phyloP scores from a whole-genome alignment of 768 basidiomycete genomes.

The Pleurotus salmoneostramineus region DNA sequence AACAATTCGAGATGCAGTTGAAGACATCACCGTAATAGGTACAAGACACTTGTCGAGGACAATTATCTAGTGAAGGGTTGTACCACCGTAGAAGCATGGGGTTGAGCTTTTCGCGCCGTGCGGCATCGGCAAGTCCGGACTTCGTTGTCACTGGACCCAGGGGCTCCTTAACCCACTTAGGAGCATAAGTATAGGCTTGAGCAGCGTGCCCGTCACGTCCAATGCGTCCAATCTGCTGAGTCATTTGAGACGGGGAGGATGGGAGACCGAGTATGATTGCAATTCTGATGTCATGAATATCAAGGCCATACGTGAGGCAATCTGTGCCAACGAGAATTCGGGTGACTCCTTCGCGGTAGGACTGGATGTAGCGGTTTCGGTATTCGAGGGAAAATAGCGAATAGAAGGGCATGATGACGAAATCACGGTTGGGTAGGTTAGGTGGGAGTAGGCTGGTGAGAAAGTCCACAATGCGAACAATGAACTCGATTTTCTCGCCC shows the following conservation, averaged over 20 bases:
- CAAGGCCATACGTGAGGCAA: constrained; percentile 10
- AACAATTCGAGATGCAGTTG: not conserved
- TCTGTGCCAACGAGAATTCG: not conserved
- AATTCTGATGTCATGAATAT: constrained; percentile 12
- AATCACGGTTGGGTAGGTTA: not conserved
- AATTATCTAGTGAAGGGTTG: not conserved
- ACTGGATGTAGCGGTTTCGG: not conserved
- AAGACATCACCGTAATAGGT: not conserved
- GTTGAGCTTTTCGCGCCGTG: not conserved
- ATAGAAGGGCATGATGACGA: not conserved
- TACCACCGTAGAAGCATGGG: not conserved
- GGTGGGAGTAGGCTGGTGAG: not conserved
- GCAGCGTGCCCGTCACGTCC: constrained; percentile 7
- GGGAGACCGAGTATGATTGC: constrained; percentile 7
- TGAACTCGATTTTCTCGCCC: not conserved
- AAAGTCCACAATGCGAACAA: not conserved
- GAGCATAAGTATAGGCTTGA: constrained; percentile 18
- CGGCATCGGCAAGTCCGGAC: not conserved
- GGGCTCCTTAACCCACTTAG: constrained; percentile 19
- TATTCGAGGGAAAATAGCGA: not conserved
- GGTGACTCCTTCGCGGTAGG: not conserved
- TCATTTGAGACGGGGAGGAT: not conserved
- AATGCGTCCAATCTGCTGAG: not conserved
- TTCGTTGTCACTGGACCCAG: constrained; percentile 8
- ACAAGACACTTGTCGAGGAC: not conserved